Evolutionary conservation across 179 eudicot species (phyloP).

Genomic region (Gypsophila paniculata): DNA sequence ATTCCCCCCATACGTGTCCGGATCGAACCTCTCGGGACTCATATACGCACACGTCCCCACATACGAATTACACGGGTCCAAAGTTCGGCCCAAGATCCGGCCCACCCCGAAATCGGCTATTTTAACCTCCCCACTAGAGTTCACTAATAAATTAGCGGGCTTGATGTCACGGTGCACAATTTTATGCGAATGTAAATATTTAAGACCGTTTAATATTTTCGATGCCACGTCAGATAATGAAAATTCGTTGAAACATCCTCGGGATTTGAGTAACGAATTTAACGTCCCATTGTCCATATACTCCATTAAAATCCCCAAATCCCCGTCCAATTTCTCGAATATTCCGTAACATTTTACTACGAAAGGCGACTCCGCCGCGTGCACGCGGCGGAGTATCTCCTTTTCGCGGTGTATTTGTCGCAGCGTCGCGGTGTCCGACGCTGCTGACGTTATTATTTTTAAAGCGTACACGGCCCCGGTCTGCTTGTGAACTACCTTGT

Average conservation of each 20-base stretch:
- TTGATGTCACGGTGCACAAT: conserved; percentile 78
- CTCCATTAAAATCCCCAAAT: conserved; percentile 62
- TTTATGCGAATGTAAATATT: conserved; percentile 61
- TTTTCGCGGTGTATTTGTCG: conserved; percentile 64
- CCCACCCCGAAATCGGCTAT: conserved; percentile 90
- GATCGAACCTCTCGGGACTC: conserved; percentile 93
- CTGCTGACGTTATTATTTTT: conserved; percentile 41
- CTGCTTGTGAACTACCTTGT: conserved; percentile 57
- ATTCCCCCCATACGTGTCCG: conserved; percentile 70
- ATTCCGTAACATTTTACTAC: conserved; percentile 57
- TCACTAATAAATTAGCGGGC: conserved; percentile 60
- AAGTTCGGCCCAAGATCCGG: conserved; percentile 63
- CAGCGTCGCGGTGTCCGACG: conserved; percentile 41
- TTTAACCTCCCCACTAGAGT: conserved; percentile 51
- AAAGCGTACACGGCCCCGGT: conserved; percentile 51
- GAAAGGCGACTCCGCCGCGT: conserved; percentile 59
- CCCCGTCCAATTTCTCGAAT: conserved; percentile 51
- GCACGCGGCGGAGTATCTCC: conserved; percentile 63
- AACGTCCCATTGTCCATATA: conserved; percentile 74
- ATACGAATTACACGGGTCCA: conserved; percentile 81
- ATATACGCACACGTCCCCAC: conserved; percentile 92
- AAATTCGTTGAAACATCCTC: conserved; percentile 37
- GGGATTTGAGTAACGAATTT: conserved; percentile 32
- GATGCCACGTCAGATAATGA: conserved; percentile 38
- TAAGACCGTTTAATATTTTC: conserved; percentile 56